phyloP scores from a whole-genome alignment of 1,284 basidiomycete genomes.

The Cryptococcus sp. region DNA sequence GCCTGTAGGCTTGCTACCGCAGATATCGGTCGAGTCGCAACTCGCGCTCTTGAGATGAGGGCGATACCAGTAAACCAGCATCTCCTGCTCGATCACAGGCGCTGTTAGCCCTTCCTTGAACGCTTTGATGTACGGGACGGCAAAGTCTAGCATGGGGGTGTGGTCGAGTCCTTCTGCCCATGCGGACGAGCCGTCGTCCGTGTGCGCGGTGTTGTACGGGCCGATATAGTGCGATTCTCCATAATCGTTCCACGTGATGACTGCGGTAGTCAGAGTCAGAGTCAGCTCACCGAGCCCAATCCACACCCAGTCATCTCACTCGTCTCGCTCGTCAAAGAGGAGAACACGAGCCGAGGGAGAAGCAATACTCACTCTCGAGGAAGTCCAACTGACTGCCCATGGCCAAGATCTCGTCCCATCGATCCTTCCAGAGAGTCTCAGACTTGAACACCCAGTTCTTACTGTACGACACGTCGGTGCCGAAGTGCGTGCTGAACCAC shows the following conservation, averaged over 20 bases:
- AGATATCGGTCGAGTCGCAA: constrained; percentile 52
- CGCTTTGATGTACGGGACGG: constrained; percentile 51
- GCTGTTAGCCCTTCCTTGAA: constrained; percentile 42
- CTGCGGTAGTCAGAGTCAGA: constrained; percentile 1
- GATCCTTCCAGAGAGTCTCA: constrained; percentile 49
- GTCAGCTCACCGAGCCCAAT: not conserved
- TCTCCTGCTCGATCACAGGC: constrained; percentile 44
- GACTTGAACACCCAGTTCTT: constrained; percentile 54
- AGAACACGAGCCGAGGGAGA: not conserved
- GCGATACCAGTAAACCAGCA: constrained; percentile 51
- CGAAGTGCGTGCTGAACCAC: constrained; percentile 55
- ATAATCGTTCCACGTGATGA: constrained; percentile 55
- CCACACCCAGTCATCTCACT: not conserved
- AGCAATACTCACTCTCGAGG: constrained; percentile 39
- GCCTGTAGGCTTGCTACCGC: constrained; percentile 42
- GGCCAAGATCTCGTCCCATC: constrained; percentile 51
- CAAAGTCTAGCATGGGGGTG: constrained; percentile 48
- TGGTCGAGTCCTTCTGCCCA: constrained; percentile 50
- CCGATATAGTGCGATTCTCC: constrained; percentile 53
- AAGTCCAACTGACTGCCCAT: constrained; percentile 39
- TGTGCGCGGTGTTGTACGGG: constrained; percentile 40
- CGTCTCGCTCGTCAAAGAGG: not conserved
- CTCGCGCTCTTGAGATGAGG: constrained; percentile 46
- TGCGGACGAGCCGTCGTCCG: constrained; percentile 46
- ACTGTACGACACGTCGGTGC: constrained; percentile 44